Percentiles rank a stretch among this genome's conserved stretches.
Evolutionary conservation across 2,329 filamentous ascomycete genomes (phyloP).

Genomic region (Metarhizium album): DNA sequence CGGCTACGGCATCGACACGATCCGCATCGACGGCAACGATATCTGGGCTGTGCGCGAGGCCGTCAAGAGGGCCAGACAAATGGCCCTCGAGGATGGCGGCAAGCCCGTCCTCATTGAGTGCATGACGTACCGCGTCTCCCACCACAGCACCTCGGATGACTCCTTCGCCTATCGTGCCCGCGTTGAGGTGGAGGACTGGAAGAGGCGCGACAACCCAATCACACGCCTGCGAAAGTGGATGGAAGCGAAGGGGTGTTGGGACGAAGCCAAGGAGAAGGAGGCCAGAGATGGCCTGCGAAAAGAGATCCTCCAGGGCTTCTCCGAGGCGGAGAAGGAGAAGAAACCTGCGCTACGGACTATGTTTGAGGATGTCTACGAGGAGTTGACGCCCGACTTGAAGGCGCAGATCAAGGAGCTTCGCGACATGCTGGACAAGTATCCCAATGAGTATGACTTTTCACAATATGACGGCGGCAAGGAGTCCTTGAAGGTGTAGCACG

Average conservation of each 20-base stretch:
- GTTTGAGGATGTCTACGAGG: conserved; percentile 86
- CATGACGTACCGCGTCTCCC: conserved; percentile 95
- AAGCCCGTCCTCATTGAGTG: conserved; percentile 82
- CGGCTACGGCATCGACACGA: conserved; percentile 89
- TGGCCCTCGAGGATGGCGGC: conserved; percentile 72
- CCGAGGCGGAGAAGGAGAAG: conserved; percentile 71
- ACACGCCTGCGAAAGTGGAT: conserved; percentile 83
- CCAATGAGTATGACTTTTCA: conserved; percentile 78
- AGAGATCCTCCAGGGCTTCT: conserved; percentile 74
- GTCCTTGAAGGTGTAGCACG: conserved; percentile 36
- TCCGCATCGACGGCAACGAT: conserved; percentile 89
- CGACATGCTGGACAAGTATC: conserved; percentile 73
- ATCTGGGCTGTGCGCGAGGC: conserved; percentile 80
- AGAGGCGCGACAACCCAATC: conserved; percentile 79
- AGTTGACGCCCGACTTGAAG: conserved; percentile 67
- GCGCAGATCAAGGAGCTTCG: conserved; percentile 63
- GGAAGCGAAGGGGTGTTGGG: conserved; percentile 73
- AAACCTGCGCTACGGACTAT: conserved; percentile 60
- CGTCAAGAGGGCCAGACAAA: conserved; percentile 62
- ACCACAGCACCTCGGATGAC: conserved; percentile 95
- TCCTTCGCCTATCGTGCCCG: conserved; percentile 90
- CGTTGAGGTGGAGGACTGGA: conserved; percentile 94
- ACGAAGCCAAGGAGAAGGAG: conserved; percentile 70
- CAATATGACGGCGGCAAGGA: conserved; percentile 65
- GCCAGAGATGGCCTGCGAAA: conserved; percentile 55